Conservation (phyloP, 257 asterid genomes). For the Nicotiana obtusifolia region DNA sequence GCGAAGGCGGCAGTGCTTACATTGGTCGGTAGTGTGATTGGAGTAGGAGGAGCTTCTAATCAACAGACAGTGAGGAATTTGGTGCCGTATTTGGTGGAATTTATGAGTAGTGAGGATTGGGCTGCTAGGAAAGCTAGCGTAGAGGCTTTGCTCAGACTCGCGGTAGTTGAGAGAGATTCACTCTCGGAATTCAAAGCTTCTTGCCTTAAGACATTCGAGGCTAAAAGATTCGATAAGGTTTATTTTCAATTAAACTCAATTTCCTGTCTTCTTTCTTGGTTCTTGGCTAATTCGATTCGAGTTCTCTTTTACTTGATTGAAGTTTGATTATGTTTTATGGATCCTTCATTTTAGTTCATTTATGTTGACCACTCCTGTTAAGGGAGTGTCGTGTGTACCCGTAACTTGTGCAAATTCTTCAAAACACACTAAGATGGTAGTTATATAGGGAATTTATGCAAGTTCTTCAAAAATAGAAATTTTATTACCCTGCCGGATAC, state of each 20-base stretch:
- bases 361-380: too few relatives aligned
- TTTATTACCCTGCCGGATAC: too few relatives aligned
- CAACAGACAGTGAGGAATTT: slow-evolving; percentile 38
- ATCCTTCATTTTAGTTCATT: too few relatives aligned
- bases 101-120: slow-evolving; percentile 79
- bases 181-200: slow-evolving; percentile 52
- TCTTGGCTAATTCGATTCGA: neutral
- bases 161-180: slow-evolving; percentile 40
- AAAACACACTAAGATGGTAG: too few relatives aligned
- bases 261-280: too few relatives aligned
- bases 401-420: too few relatives aligned
- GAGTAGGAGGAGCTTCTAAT: slow-evolving; percentile 43
- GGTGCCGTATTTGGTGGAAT: slow-evolving; percentile 58
- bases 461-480: too few relatives aligned
- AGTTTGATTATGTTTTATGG: neutral
- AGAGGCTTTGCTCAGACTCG: slow-evolving; percentile 61
- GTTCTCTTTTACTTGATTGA: neutral
- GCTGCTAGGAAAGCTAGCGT: slow-evolving; percentile 81
- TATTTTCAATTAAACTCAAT: neutral
- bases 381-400: too few relatives aligned
- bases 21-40: slow-evolving; percentile 58
- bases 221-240: slow-evolving; percentile 80
- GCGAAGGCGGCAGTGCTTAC: slow-evolving; percentile 68
- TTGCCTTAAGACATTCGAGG: slow-evolving; percentile 74
- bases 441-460: too few relatives aligned